Percentiles rank a stretch among this genome's conserved stretches.
phyloP scores from a whole-genome alignment of 495 filamentous ascomycete genomes.

The Rhypophila decipiens region DNA sequence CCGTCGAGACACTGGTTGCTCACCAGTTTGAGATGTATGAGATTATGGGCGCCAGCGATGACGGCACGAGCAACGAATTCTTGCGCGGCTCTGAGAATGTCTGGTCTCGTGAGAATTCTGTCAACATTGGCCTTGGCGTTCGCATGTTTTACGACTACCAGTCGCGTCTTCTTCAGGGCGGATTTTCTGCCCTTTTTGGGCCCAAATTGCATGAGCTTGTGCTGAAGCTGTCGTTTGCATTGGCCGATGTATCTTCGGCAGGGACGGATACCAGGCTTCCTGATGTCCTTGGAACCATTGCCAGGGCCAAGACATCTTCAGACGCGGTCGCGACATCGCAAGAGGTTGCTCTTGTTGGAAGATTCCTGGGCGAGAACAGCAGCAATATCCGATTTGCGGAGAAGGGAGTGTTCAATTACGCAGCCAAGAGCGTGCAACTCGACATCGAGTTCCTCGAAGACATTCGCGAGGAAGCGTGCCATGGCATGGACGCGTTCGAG shows the following conservation, averaged over 20 bases:
- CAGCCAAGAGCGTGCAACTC: constrained; percentile 37
- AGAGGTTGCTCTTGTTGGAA: constrained; percentile 42
- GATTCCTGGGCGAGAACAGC: constrained; percentile 36
- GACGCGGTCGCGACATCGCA: constrained; percentile 35
- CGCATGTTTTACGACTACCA: constrained; percentile 47
- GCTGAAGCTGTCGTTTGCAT: constrained; percentile 42
- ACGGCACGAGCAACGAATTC: constrained; percentile 12
- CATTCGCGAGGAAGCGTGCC: constrained; percentile 42
- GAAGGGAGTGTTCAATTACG: constrained; percentile 41
- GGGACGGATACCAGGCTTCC: constrained; percentile 32
- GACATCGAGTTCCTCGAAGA: constrained; percentile 44
- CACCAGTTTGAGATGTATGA: constrained; percentile 46
- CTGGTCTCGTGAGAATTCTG: constrained; percentile 37
- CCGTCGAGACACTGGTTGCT: constrained; percentile 42
- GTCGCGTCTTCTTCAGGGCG: constrained; percentile 43
- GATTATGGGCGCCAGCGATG: constrained; percentile 35
- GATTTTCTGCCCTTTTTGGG: constrained; percentile 43
- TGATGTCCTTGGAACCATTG: constrained; percentile 43
- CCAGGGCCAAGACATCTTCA: constrained; percentile 38
- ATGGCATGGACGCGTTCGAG: constrained; percentile 47
- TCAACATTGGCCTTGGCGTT: constrained; percentile 39
- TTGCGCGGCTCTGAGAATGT: constrained; percentile 25
- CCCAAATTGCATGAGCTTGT: constrained; percentile 43
- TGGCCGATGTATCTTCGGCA: constrained; percentile 28
- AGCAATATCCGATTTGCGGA: constrained; percentile 37